phyloP scores from a whole-genome alignment of 768 basidiomycete genomes.

The Dentipellis fragilis region DNA sequence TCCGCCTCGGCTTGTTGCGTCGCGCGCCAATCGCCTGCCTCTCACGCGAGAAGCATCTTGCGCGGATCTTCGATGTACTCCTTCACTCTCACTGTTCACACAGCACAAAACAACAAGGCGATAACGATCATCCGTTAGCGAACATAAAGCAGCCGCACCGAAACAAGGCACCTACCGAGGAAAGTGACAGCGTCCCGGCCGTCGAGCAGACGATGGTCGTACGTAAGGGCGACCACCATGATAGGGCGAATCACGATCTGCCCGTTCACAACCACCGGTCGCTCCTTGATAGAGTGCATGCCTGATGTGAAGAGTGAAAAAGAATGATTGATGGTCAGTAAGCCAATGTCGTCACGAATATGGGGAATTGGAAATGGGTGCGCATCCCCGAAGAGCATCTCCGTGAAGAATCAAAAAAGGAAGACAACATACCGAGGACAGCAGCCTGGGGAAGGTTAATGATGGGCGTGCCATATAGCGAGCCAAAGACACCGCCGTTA shows the following conservation, averaged over 20 bases:
- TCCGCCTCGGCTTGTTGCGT: no score
- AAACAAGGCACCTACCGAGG: conserved; percentile 58
- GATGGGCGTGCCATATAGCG: conserved; percentile 95
- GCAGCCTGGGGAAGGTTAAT: conserved; percentile 95
- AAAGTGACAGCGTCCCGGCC: conserved; percentile 95
- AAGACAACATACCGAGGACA: conserved; percentile 56
- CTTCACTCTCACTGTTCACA: conserved; percentile 35
- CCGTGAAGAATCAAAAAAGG: not conserved
- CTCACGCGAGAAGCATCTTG: conserved; percentile 27
- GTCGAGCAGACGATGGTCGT: conserved; percentile 92
- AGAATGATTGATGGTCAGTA: no score
- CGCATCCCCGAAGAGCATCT: not conserved
- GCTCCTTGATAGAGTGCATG: conserved; percentile 94
- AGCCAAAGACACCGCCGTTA: conserved; percentile 98
- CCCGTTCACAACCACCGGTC: conserved; percentile 82
- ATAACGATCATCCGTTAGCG: not conserved
- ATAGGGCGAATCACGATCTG: conserved; percentile 95
- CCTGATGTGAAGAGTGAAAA: conserved; percentile 27
- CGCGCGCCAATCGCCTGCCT: not conserved
- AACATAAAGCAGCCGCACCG: not conserved
- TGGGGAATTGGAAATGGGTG: conserved; percentile 2
- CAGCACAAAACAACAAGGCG: not conserved
- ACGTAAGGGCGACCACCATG: conserved; percentile 91
- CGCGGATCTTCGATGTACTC: conserved; percentile 45
- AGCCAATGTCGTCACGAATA: not conserved